Percentiles rank a stretch among this genome's conserved stretches.
phyloP scores from a whole-genome alignment of 1,139 yeast genomes.

The Scheffersomyces illinoinensis region DNA sequence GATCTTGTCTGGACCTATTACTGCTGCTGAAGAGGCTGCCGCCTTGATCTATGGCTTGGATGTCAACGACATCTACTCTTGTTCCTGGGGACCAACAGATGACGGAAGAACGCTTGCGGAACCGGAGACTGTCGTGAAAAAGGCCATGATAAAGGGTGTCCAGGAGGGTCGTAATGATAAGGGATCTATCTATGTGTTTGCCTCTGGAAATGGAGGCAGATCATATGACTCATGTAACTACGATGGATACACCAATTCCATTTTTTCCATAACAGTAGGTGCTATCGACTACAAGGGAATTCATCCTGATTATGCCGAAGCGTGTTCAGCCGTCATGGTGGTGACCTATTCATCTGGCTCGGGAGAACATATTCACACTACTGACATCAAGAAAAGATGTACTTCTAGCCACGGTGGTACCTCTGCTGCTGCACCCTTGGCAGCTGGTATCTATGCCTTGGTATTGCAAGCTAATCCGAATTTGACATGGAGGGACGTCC shows the following conservation, averaged over 20 bases:
- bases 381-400: conserved; percentile 78
- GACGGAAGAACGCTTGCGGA: conserved; percentile 85
- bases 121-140: conserved; percentile 75
- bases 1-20: conserved; percentile 76
- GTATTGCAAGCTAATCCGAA: conserved; percentile 81
- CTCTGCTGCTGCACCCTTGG: conserved; percentile 98
- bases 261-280: conserved; percentile 92
- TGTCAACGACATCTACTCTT: conserved; percentile 86
- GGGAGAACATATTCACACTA: conserved; percentile 86
- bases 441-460: conserved; percentile 89
- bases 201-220: conserved; percentile 92
- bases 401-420: conserved; percentile 88
- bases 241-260: conserved; percentile 97
- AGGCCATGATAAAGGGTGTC: conserved; percentile 84
- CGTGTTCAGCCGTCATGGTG: conserved; percentile 95
- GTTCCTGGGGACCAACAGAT: conserved; percentile 99
- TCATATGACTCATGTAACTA: conserved; percentile 89
- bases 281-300: conserved; percentile 85
- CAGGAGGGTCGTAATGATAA: conserved; percentile 77
- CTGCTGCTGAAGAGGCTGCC: conserved; percentile 88
- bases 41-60: conserved; percentile 81
- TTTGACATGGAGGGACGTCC: conserved; percentile 95
- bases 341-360: conserved; percentile 93
- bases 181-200: conserved; percentile 93
- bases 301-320: conserved; percentile 88